phyloP scores from a whole-genome alignment of 2,329 filamentous ascomycete species.

The Aspergillus quadricinctus region DNA sequence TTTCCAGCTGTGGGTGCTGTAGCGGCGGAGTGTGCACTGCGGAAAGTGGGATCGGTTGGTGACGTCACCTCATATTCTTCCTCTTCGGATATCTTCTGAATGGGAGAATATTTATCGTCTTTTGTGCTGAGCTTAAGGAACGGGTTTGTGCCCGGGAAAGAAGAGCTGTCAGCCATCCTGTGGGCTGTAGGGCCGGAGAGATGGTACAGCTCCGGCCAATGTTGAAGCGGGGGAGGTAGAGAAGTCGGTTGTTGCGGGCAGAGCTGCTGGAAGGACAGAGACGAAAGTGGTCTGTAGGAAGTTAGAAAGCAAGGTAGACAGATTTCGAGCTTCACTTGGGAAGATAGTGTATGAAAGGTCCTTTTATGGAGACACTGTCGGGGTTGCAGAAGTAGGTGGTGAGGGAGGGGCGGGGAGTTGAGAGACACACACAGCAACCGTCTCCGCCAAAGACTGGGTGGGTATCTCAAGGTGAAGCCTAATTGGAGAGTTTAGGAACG shows the following conservation, averaged over 20 bases:
- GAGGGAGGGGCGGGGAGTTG: constrained; percentile 8
- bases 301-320: constrained; percentile 49
- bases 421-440: neutral
- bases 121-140: constrained; percentile 77
- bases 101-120: constrained; percentile 45
- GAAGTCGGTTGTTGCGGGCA: constrained; percentile 58
- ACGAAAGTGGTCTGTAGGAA: constrained; percentile 64
- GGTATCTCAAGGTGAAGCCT: constrained; percentile 19
- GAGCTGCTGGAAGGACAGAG: constrained; percentile 51
- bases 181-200: constrained; percentile 24
- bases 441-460: constrained; percentile 20
- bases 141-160: constrained; percentile 77
- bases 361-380: neutral
- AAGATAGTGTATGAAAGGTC: neutral
- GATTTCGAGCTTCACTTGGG: neutral
- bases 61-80: constrained; percentile 78
- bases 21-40: constrained; percentile 32
- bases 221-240: constrained; percentile 28
- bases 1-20: constrained; percentile 27
- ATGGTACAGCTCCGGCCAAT: constrained; percentile 25
- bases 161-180: constrained; percentile 63
- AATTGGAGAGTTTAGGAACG: constrained; percentile 19
- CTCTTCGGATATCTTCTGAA: constrained; percentile 70
- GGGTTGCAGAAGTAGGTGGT: constrained; percentile 1
- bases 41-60: constrained; percentile 63